Base-by-base conservation (phyloP, 164 flowering plant genomes). In the Taxillus chinensis region DNA sequence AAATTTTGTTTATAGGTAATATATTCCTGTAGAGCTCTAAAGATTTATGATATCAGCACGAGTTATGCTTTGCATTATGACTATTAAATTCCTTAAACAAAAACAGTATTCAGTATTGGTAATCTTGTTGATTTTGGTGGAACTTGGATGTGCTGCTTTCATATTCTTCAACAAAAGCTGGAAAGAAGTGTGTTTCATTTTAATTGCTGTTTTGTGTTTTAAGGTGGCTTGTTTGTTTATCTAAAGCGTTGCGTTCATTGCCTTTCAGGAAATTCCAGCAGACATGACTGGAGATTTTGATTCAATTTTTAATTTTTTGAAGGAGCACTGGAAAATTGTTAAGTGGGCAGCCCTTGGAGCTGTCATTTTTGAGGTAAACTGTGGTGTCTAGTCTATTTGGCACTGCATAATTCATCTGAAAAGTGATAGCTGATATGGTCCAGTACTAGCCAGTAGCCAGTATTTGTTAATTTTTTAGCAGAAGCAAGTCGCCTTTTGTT, bases 301-400 rank as follows among this genome's bases (percentile, higher is more conserved):
- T 17, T 77, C 67, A 84, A 90, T 92, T 39, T 85, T 82, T 76
- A 71, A 62, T 41, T 90, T 90, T 70, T 81, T 92, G 69, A 72
- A 79, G 71, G 78, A 84, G 64, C 70, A 92, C 75, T 92, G 98
- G 98, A 73, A 73, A 39, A 84, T 88, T 66, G 78, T 77, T 17
- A 87, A 68, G 67, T 92, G 98, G 98, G 96, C 85, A 70, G 96
- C 97, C 68, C 82, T 92, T 57, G 96, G 88, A 53, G 77, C 67
- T 73, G 96, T 92, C 69, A 68, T 90, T 56, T 72, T 92, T 55
- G 83, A 92, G 96, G 98, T 92, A 77, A 66, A 64, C 6, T 27
- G 27, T 27, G 27, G 27, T 27, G 7, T 17, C 5, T 5, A n/a
- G 13, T 55, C 40, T 55, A n/a, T 55, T 55, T 27, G 27, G 27